Evolutionary conservation across 352 stramenopile species (phyloP), one percentile per base, ranked within the genome.

Genomic region (Phytophthora kernoviae): DNA sequence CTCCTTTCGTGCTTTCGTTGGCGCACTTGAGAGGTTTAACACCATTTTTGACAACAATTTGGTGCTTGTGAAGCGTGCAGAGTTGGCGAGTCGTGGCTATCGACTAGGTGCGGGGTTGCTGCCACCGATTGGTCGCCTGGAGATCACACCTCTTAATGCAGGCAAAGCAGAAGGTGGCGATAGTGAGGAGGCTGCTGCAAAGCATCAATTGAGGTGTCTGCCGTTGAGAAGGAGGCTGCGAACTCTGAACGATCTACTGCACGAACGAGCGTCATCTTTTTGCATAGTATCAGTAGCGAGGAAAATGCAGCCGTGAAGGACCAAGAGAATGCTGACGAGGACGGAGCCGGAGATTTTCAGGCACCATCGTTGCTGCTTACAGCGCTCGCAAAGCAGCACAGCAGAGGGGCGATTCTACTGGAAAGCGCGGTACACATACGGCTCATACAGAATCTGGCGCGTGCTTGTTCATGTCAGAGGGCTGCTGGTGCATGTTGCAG

Each of bases 281-380:
- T 47, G 15, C 3, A 60, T 9, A 49, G 53, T 5, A 21, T 14
- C 0, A 49, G 53, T 5, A 21, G 15, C 0, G 52, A 62, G 3
- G 12, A 42, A 9, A 30, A 43, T 30, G 21, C n/a, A 9, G 17
- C 5, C 33, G 8, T n/a, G n/a, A n/a, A 47, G 15, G 21, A 0
- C 46, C 43, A 1, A 51, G 15, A 42, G 3, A 33, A 8, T 49
- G 22, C 14, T 20, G 39, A 48, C 10, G 20, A 43, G 53, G 52
- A 44, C 7, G 45, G 40, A 11, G 30, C 15, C 3, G 22, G 40
- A 10, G 47, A 72, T 1, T 21, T 61, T 15, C 45, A 67, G 26
- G 37, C 71, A 17, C 82, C 82, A 33, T 91, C 82, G 17, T 59
- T 91, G 15, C 58, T 91, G 24, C 64, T 87, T 11, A 84, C 79